Conservation (phyloP, 1,284 basidiomycete genomes). For the Ganoderma multipileum region DNA sequence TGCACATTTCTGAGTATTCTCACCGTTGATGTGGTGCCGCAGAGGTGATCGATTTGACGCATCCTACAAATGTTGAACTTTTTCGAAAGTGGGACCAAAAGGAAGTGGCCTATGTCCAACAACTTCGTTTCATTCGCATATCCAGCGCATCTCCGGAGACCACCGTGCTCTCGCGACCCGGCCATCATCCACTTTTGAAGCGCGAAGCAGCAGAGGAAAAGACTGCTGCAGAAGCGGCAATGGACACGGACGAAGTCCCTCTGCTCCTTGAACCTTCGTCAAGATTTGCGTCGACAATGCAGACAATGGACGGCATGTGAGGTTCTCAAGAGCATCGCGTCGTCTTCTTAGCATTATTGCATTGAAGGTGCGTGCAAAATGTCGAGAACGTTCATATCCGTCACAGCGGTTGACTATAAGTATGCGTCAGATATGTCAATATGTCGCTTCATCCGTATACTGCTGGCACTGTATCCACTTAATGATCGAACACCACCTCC, state of each 20-base stretch:
- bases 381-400: no score
- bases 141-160: conserved; percentile 58
- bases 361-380: background rate
- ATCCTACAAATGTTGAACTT: conserved; percentile 72
- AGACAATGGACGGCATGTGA: conserved; percentile 48
- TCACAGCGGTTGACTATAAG: background rate
- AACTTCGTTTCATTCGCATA: conserved; percentile 80
- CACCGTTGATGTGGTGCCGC: background rate
- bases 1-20: conserved; percentile 4
- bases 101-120: conserved; percentile 75
- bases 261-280: conserved; percentile 42
- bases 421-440: conserved; percentile 20
- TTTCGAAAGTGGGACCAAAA: conserved; percentile 83
- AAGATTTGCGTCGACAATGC: conserved; percentile 51
- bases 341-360: background rate
- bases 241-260: conserved; percentile 43
- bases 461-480: background rate
- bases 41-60: conserved; percentile 89
- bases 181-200: conserved; percentile 57
- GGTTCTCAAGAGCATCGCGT: background rate
- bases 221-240: conserved; percentile 21
- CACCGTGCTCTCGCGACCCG: conserved; percentile 60
- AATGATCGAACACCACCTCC: conserved; percentile 40
- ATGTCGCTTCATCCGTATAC: conserved; percentile 4
- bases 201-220: conserved; percentile 29